Base-by-base conservation (phyloP, 78 protist species). In the Creolimax fragrantissima region DNA sequence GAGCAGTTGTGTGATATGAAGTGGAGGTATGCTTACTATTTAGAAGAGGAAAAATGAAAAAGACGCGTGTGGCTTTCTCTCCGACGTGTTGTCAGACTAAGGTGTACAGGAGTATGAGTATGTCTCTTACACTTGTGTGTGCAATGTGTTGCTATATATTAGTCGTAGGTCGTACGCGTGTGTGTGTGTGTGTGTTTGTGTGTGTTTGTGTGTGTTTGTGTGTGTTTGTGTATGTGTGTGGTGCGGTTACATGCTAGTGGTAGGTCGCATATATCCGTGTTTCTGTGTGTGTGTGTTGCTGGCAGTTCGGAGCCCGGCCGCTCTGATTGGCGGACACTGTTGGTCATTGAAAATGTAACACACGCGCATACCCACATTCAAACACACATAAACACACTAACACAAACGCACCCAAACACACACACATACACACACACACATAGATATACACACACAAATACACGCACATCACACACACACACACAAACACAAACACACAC, bases 391-490 rank as follows among this genome's bases (percentile, higher is more conserved):
- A 6, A n/a, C 86, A 83, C 35, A 83, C 86, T 37, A 35, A 83
- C 86, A 83, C 35, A n/a, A 6, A 83, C 35, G 36, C 86, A 83
- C 86, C 35, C 86, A 83, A 6, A n/a, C 24, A 83, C 24, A 83
- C 86, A 83, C 86, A 83, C 24, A 17, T 37, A 83, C 24, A 83
- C 86, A 83, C 86, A 83, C 86, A 83, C 24, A 17, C 86, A 83
- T 6, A 83, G 44, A 83, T 37, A 83, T 37, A 83, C 24, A 83
- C 86, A 83, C 24, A 83, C 86, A 83, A 35, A 47, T 11, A 47
- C 74, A 47, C 74, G 11, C 74, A 47, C 74, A 24, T 11, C 11
- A 47, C 11, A 47, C 11, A 47, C 11, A 47, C 11, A 47, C 11
- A 47, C 11, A 47, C 11, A 47, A 24, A 47, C 11, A 47, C 11